Conservation (phyloP, 2,329 filamentous ascomycete species). For the Chrysoporthe puriensis region DNA sequence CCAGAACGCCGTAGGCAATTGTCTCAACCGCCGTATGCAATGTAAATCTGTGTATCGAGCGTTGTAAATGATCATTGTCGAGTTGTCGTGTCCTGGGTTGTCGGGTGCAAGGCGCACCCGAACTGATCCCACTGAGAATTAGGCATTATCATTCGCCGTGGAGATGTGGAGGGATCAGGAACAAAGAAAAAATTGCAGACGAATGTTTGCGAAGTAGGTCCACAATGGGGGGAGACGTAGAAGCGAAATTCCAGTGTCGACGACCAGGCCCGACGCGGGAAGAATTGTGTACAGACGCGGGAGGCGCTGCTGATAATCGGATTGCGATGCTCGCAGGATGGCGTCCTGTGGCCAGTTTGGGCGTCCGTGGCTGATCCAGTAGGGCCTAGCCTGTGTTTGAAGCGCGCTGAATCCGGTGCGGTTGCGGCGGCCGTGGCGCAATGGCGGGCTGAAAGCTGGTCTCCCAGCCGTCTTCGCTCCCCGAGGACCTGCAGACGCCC, state of each 20-base stretch:
- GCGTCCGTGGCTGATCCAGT: neutral
- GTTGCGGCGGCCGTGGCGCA: neutral
- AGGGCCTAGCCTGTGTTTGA: neutral
- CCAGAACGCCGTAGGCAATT: constrained; percentile 26
- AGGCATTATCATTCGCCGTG: constrained; percentile 28
- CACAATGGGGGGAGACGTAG: constrained; percentile 1
- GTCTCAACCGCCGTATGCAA: constrained; percentile 28
- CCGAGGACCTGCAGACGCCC: neutral
- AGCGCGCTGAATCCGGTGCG: neutral
- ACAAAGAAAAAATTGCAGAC: neutral
- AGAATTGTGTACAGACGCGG: neutral
- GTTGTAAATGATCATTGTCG: constrained; percentile 24
- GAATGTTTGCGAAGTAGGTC: constrained; percentile 9
- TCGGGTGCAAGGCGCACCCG: neutral
- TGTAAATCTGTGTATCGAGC: constrained; percentile 18
- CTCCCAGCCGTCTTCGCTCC: neutral
- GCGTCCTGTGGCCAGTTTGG: neutral
- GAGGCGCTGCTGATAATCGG: neutral
- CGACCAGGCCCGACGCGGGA: constrained; percentile 12
- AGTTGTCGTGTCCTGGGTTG: constrained; percentile 16
- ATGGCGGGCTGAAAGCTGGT: neutral
- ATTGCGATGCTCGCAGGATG: neutral
- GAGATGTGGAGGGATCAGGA: neutral
- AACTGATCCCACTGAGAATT: constrained; percentile 21
- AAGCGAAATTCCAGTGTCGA: constrained; percentile 5